phyloP scores from a whole-genome alignment of 2,329 filamentous ascomycete species.

The Fusarium dimerum region DNA sequence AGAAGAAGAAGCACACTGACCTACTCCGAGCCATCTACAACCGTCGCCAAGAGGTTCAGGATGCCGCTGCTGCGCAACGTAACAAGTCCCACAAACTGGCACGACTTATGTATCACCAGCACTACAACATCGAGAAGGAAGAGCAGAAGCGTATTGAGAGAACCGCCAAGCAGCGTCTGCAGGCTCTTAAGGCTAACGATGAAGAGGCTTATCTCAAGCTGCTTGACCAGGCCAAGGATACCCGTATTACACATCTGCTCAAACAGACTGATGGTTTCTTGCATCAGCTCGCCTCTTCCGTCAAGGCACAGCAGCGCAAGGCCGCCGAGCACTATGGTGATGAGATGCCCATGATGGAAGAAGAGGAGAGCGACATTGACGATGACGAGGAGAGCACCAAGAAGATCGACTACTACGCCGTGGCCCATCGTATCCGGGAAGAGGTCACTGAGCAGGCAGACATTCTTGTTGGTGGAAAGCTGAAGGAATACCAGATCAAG shows the following conservation, averaged over 20 bases:
- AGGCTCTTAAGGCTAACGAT: conserved; percentile 97
- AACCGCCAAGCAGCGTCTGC: conserved; percentile 98
- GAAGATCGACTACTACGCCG: conserved; percentile 98
- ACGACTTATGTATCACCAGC: conserved; percentile 83
- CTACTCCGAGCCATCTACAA: conserved; percentile 85
- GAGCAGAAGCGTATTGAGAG: conserved; percentile 98
- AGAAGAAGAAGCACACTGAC: conserved; percentile 96
- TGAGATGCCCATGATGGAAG: conserved; percentile 54
- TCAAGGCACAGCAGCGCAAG: conserved; percentile 89
- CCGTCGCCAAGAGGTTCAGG: conserved; percentile 77
- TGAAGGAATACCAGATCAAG: conserved; percentile 99
- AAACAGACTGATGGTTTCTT: conserved; percentile 98
- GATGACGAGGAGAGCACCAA: conserved; percentile 69
- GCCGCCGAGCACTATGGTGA: conserved; percentile 78
- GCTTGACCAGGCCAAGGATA: conserved; percentile 98
- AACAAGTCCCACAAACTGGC: conserved; percentile 83
- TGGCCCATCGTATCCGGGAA: conserved; percentile 94
- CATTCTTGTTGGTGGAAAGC: conserved; percentile 85
- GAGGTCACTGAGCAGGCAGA: conserved; percentile 79
- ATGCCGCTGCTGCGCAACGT: conserved; percentile 65
- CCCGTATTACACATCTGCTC: conserved; percentile 95
- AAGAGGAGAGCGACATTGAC: conserved; percentile 67
- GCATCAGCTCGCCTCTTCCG: conserved; percentile 90
- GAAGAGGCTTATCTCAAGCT: conserved; percentile 98
- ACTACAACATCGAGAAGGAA: conserved; percentile 97